Evolutionary conservation across 441 rosid species (phyloP).

Genomic region (Biscutella auriculata): DNA sequence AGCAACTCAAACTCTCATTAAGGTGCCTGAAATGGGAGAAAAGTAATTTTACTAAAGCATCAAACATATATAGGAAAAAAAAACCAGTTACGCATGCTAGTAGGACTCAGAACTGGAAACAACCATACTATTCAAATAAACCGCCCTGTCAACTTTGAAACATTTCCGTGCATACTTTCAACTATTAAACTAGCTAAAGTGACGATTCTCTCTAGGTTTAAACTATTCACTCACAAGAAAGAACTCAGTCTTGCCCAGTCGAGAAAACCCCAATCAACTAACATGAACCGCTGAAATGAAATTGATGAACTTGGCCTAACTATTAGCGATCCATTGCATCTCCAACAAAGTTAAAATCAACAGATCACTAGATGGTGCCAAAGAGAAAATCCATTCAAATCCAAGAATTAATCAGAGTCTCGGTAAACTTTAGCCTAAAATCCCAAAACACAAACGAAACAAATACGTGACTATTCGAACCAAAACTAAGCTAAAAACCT

Average conservation of each 20-base stretch:
- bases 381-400: neutral
- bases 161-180: neutral
- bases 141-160: neutral
- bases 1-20: constrained; percentile 16
- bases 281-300: neutral
- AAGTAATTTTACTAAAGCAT: neutral
- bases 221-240: neutral
- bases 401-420: neutral
- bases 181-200: constrained; percentile 2
- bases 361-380: neutral
- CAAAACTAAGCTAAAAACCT: constrained; percentile 1
- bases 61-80: neutral
- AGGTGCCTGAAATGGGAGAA: constrained; percentile 16
- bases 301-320: constrained; percentile 1
- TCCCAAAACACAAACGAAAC: neutral
- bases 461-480: neutral
- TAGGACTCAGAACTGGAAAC: neutral
- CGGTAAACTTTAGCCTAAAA: neutral
- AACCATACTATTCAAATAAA: neutral
- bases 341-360: neutral
- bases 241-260: neutral
- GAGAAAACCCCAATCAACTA: neutral
- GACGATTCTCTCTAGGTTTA: neutral
- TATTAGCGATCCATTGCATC: neutral
- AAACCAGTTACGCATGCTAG: neutral